Conservation (phyloP, 345 rosid species). For the Salix purpurea region DNA sequence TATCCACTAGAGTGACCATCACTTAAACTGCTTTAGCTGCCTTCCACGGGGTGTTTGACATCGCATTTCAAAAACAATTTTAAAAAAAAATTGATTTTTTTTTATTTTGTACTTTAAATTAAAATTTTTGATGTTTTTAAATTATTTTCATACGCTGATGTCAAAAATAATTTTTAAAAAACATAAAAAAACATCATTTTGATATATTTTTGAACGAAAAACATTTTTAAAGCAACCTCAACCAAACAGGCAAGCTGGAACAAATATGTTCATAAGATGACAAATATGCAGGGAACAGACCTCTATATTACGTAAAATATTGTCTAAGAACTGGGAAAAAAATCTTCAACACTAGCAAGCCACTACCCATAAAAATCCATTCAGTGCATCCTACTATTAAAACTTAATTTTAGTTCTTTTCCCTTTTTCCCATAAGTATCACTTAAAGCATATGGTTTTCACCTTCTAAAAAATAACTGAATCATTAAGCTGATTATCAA, state of each 20-base stretch:
- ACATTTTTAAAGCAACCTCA: too few species aligned
- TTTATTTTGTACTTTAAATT: too few species aligned
- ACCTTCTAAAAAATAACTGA: conserved; percentile 1
- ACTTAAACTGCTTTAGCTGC: not conserved
- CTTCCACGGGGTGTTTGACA: not conserved
- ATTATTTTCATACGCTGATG: too few species aligned
- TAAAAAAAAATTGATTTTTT: too few species aligned
- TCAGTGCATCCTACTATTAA: not conserved
- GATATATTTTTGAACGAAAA: too few species aligned
- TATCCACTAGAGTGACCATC: not conserved
- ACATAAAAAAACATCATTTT: too few species aligned
- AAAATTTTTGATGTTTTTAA: too few species aligned
- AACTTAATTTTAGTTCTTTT: not conserved
- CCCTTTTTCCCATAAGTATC: not conserved
- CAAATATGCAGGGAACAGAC: not conserved
- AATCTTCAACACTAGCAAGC: not conserved
- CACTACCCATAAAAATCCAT: not conserved
- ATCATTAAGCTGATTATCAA: not conserved
- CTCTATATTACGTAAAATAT: not conserved
- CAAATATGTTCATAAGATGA: not conserved
- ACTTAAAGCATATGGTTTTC: not conserved
- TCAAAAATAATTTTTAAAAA: too few species aligned
- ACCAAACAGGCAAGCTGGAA: too few species aligned
- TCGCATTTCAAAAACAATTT: too few species aligned
- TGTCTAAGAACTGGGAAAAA: not conserved